These are phyloP conservation scores for Isabelozyma pseudorhagii DNA, from an alignment of 805 yeast species.

Conservation along the genomic window DNA sequence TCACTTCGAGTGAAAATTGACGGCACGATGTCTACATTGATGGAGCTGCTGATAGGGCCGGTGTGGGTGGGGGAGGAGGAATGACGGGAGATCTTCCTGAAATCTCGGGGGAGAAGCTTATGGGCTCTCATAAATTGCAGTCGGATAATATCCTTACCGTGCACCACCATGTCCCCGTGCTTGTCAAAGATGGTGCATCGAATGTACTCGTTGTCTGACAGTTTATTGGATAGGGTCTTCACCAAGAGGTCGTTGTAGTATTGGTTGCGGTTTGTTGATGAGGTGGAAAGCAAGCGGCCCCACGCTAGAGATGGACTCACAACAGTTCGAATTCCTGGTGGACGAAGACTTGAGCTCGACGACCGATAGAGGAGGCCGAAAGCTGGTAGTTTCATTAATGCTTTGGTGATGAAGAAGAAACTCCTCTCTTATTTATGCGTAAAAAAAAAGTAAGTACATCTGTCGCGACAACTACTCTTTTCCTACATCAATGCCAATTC, in stretches of 20 bases:
- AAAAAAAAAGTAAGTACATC: not conserved
- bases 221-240: constrained; percentile 15
- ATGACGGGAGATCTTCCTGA: constrained; percentile 47
- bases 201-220: constrained; percentile 30
- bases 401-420: too few species aligned
- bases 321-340: too few species aligned
- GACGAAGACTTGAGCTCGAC: too few species aligned
- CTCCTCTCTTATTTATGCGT: not conserved
- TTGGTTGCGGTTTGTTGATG: not conserved
- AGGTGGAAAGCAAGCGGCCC: not conserved
- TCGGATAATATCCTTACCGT: constrained; percentile 44
- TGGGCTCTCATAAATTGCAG: constrained; percentile 42
- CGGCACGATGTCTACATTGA: constrained; percentile 52
- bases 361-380: too few species aligned
- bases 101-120: constrained; percentile 54
- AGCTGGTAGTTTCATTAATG: too few species aligned
- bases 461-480: not conserved
- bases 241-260: constrained; percentile 15
- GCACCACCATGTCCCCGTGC: constrained; percentile 41
- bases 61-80: constrained; percentile 5
- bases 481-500: not conserved
- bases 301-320: too few species aligned
- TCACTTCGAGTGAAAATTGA: constrained; percentile 47
- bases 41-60: constrained; percentile 9
- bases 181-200: constrained; percentile 50